phyloP scores from a whole-genome alignment of 2,329 filamentous ascomycete genomes.

The Teratosphaeria pseudoeucalypti region DNA sequence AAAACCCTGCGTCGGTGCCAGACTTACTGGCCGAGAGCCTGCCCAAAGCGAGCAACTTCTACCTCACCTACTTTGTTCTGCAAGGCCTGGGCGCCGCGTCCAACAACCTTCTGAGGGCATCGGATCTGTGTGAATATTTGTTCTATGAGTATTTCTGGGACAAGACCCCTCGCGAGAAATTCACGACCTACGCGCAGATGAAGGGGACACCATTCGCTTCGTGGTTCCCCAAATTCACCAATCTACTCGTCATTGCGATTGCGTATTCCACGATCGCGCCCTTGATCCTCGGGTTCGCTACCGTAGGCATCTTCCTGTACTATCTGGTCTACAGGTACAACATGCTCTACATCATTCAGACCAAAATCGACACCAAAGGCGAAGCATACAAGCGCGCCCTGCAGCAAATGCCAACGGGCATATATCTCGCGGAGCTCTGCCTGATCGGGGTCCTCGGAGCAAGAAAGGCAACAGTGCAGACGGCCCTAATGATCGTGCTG shows the following conservation, averaged over 20 bases:
- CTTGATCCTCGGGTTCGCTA: constrained; percentile 37
- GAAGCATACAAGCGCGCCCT: constrained; percentile 37
- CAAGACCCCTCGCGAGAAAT: constrained; percentile 39
- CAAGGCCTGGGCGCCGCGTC: constrained; percentile 25
- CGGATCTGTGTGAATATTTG: constrained; percentile 22
- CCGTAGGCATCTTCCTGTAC: constrained; percentile 33
- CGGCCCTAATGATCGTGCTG: constrained; percentile 33
- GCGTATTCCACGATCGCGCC: constrained; percentile 41
- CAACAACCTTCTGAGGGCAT: constrained; percentile 23
- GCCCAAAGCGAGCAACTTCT: constrained; percentile 32
- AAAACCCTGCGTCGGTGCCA: constrained; percentile 23
- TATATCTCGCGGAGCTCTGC: constrained; percentile 40
- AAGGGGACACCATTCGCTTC: constrained; percentile 35
- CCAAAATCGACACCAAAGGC: constrained; percentile 39
- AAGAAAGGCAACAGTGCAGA: constrained; percentile 30
- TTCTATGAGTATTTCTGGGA: constrained; percentile 25
- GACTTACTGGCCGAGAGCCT: constrained; percentile 26
- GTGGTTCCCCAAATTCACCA: constrained; percentile 38
- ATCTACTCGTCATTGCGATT: constrained; percentile 34
- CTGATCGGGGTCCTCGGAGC: constrained; percentile 37
- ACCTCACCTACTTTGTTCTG: constrained; percentile 31
- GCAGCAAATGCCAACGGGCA: constrained; percentile 36
- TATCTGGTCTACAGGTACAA: constrained; percentile 42
- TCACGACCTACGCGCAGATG: constrained; percentile 33
- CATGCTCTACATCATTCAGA: constrained; percentile 37